Evolutionary conservation across 306 rosid species (phyloP).

Genomic region (Malus orientalis): DNA sequence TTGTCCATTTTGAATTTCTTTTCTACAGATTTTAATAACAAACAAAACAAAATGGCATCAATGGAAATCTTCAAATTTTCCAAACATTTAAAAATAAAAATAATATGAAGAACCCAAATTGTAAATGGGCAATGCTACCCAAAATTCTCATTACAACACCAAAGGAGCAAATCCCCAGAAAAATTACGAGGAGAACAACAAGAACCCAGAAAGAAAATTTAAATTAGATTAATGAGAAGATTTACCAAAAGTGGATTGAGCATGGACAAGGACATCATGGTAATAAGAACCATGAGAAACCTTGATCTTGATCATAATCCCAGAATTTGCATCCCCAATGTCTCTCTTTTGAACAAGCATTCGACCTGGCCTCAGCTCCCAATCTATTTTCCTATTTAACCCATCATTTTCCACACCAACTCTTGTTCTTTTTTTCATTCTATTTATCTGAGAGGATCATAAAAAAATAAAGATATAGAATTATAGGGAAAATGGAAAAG

Average conservation of each 20-base stretch:
- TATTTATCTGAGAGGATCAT: slow-evolving; percentile 12
- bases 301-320: slow-evolving; percentile 45
- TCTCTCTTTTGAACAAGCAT: slow-evolving; percentile 76
- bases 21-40: not conserved
- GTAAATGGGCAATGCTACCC: slow-evolving; percentile 1
- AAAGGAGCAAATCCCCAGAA: not conserved
- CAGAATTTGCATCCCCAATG: slow-evolving; percentile 28
- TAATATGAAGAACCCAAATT: not conserved
- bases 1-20: not conserved
- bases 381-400: slow-evolving; percentile 34
- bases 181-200: slow-evolving; percentile 4
- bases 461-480: not conserved
- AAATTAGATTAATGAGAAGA: not conserved
- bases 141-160: not conserved
- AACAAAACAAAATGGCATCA: slow-evolving; percentile 1
- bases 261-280: slow-evolving; percentile 38
- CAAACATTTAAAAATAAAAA: not conserved
- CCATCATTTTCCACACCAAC: slow-evolving; percentile 11
- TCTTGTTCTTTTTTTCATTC: slow-evolving; percentile 46
- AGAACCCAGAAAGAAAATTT: slow-evolving; percentile 5
- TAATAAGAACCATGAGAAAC: slow-evolving; percentile 53
- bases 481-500: slow-evolving; percentile 19
- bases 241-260: slow-evolving; percentile 60
- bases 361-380: slow-evolving; percentile 77
- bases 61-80: slow-evolving; percentile 5